These are phyloP conservation scores for Fusarium circinatum DNA, from an alignment of 2,329 filamentous ascomycete genomes.

Conservation along the genomic window DNA sequence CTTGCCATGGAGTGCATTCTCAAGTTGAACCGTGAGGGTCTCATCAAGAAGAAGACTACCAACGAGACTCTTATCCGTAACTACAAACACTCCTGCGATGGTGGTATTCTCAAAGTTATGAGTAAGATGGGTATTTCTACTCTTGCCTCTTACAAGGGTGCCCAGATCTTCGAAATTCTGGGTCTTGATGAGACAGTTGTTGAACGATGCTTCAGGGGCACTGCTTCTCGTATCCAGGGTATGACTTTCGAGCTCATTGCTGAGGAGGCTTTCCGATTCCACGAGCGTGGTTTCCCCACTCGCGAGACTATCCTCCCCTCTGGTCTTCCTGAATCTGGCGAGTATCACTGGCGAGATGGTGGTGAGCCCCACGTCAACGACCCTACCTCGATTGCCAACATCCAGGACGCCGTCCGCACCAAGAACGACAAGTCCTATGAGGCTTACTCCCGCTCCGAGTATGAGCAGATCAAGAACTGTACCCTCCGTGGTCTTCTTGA, in stretches of 20 bases:
- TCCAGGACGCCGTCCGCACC: constrained; percentile 93
- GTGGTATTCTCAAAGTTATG: constrained; percentile 98
- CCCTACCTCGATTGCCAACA: constrained; percentile 92
- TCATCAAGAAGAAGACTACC: constrained; percentile 89
- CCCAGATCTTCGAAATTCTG: constrained; percentile 96
- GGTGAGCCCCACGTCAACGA: constrained; percentile 97
- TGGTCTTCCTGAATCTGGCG: constrained; percentile 89
- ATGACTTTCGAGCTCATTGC: constrained; percentile 94
- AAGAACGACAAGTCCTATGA: constrained; percentile 99
- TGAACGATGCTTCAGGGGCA: constrained; percentile 93
- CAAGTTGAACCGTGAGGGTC: constrained; percentile 92
- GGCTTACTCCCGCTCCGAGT: constrained; percentile 91
- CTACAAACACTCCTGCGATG: constrained; percentile 96
- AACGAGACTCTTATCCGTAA: constrained; percentile 89
- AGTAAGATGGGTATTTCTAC: constrained; percentile 99
- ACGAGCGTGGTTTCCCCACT: constrained; percentile 91
- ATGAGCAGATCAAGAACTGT: constrained; percentile 96
- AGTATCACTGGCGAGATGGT: constrained; percentile 98
- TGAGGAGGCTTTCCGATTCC: constrained; percentile 92
- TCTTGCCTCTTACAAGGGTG: constrained; percentile 94
- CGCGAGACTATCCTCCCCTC: constrained; percentile 79
- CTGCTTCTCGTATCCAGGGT: constrained; percentile 92
- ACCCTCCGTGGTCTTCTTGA: constrained; percentile 94
- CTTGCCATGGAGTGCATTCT: constrained; percentile 95
- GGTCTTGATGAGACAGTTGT: constrained; percentile 93